These are phyloP conservation scores for Apiotrichum akiyoshidainum DNA, from an alignment of 1,284 basidiomycete genomes.

Conservation along the genomic window DNA sequence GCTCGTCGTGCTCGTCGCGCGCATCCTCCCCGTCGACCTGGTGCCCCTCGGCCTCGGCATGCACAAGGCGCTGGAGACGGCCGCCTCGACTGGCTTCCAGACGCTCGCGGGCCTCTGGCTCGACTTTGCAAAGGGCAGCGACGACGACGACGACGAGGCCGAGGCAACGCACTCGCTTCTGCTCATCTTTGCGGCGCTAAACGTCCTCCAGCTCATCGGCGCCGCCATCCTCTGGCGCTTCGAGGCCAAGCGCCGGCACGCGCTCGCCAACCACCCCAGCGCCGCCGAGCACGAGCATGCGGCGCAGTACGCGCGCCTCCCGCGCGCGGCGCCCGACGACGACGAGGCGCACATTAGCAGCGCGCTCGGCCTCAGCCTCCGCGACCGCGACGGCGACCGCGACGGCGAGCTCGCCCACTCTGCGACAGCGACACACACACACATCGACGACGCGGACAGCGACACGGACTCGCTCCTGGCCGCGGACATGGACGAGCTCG, in stretches of 20 bases:
- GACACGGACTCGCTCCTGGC: slow-evolving; percentile 5
- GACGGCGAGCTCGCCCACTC: too few relatives aligned
- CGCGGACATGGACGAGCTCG: background rate
- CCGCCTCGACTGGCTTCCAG: slow-evolving; percentile 66
- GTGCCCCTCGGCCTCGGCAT: slow-evolving; percentile 73
- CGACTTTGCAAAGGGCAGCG: slow-evolving; percentile 45
- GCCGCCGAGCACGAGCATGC: slow-evolving; percentile 1
- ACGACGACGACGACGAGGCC: slow-evolving; percentile 4
- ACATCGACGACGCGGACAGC: background rate
- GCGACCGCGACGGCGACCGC: slow-evolving; percentile 9
- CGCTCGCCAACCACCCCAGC: background rate
- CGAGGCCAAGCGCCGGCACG: slow-evolving; percentile 34
- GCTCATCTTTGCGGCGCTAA: slow-evolving; percentile 60
- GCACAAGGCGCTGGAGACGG: slow-evolving; percentile 73
- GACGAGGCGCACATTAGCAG: slow-evolving; percentile 12
- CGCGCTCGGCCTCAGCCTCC: background rate
- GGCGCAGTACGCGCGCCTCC: slow-evolving; percentile 27
- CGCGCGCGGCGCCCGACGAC: slow-evolving; percentile 7
- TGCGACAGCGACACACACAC: too few relatives aligned
- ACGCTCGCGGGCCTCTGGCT: slow-evolving; percentile 65
- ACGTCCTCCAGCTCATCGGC: slow-evolving; percentile 60
- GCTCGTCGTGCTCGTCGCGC: slow-evolving; percentile 69
- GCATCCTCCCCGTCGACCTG: slow-evolving; percentile 66
- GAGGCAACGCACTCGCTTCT: slow-evolving; percentile 55
- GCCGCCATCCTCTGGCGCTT: slow-evolving; percentile 55